These are phyloP conservation scores for Fusarium camptoceras DNA, from an alignment of 2,329 filamentous ascomycete genomes.

Conservation along the genomic window DNA sequence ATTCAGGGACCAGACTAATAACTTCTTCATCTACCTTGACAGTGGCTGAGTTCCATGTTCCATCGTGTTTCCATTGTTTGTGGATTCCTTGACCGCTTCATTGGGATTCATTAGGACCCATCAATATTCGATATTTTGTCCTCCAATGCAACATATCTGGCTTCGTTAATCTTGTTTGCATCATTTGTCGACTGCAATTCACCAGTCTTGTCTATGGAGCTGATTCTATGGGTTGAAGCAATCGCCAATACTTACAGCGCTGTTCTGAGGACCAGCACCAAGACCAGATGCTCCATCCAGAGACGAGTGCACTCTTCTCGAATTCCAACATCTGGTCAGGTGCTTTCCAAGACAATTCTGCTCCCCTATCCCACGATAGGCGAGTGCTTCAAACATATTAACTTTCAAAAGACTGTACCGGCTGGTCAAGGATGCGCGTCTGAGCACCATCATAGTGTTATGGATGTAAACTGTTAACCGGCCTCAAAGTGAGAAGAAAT, in stretches of 20 bases:
- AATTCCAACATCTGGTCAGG: background rate
- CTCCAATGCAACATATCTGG: background rate
- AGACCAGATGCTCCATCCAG: background rate
- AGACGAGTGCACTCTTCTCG: background rate
- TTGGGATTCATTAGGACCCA: background rate
- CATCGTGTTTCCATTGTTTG: slow-evolving; percentile 7
- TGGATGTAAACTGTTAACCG: background rate
- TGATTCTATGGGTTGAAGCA: background rate
- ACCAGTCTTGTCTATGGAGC: background rate
- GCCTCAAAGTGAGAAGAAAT: too few species aligned
- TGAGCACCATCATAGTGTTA: background rate
- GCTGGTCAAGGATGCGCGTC: background rate
- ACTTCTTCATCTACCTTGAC: slow-evolving; percentile 2
- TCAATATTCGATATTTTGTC: background rate
- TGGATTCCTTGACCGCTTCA: slow-evolving; percentile 20
- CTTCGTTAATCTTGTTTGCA: background rate
- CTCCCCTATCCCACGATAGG: background rate
- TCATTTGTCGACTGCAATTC: background rate
- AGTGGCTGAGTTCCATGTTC: slow-evolving; percentile 17
- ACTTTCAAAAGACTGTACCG: background rate
- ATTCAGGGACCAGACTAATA: slow-evolving; percentile 33
- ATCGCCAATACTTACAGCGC: background rate
- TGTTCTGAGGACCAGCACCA: background rate
- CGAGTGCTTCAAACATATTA: background rate
- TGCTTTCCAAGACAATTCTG: background rate